Evolutionary conservation across 192 early-diverging fungal species (phyloP), one percentile per base, ranked within the genome.

Genomic region (Linnemannia schmuckeri): DNA sequence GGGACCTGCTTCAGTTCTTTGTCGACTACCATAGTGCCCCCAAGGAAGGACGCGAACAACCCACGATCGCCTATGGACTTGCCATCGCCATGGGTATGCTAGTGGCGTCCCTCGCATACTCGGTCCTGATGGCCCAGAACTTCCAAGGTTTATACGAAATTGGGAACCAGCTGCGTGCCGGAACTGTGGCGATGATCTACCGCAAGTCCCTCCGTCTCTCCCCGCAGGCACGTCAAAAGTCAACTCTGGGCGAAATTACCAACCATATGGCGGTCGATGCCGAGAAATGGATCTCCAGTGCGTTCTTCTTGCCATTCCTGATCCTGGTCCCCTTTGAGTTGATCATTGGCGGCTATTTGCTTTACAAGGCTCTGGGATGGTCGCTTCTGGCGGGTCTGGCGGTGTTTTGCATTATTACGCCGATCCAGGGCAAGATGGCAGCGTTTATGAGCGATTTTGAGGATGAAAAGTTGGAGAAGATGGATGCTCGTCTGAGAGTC

Each of bases 141-240:
- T 33, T 55, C 4, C 42, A 71, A 9, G 17, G 54, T 24, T 2
- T 70, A 73, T 90, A 95, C 77, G 91, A 91, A 18, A 92, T 91
- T 6, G 94, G 94, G 63, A 93, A 95, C 90, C 91, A 91, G 44
- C 82, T 92, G 30, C 93, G 93, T 79, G 90, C 95, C 0, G 94
- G 94, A 24, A 81, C 95, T 40, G 91, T 94, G 24, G 90, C 95
- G 1, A 93, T 94, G 44, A 93, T 98, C 46, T 98, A 97, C 82
- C 90, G 89, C 42, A 98, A 97, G 89, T 89, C 95, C 24, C 89
- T 98, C 55, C 61, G 88, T 6, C 93, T 98, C 37, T 96, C 95
- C 24, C 95, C 92, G 18, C 41, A 41, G 18, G 77, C 77, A 8
- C 35, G 68, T 20, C 77, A 78, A 20, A 78, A 44, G 1, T 41